Evolutionary conservation across 768 basidiomycete genomes (phyloP), one percentile per base, ranked within the genome.

Genomic region (Tricholoma matsutake): DNA sequence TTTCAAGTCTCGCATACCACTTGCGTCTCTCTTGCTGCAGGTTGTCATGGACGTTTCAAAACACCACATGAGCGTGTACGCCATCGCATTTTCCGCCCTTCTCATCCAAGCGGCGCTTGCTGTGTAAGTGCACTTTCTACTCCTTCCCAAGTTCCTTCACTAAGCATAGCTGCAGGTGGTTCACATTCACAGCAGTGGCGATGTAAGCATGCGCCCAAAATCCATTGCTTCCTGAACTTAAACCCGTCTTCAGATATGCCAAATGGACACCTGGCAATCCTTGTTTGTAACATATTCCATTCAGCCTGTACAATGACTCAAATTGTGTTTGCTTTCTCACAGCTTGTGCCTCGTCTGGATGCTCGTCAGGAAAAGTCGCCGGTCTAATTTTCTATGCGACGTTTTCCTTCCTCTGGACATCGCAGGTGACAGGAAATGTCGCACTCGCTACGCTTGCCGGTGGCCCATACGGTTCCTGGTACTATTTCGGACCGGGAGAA

Each of bases 331-430:
- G 41, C 34, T 61, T 16, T 11, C 13, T 54, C n/a, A 35, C 59
- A 87, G 84, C 80, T 16, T 88, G 87, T 68, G 74, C 64, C 9
- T 69, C 77, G 4, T 70, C 73, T 2, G 66, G 71, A 43, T 93
- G 91, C 69, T 92, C 91, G 1, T 85, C 83, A 10, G 81, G 81
- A 13, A 93, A 85, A 69, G 91, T 94, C 47, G 83, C 89, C 0
- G 92, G 93, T 2, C 76, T 94, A 11, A 81, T 92, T 57, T 85
- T 93, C 72, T 94, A 83, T 67, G 83, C 85, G 62, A 85, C 87
- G 0, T 93, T 94, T 71, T 87, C 88, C n/a, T 94, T 86, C 76
- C 78, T 92, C 20, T 94, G 92, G 93, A 88, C 86, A 16, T 91
- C 88, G 0, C 89, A 92, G 73, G 90, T 92, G 45, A 84, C 91